Base-by-base conservation (phyloP, 768 basidiomycete species). In the Boletus coccyginus region DNA sequence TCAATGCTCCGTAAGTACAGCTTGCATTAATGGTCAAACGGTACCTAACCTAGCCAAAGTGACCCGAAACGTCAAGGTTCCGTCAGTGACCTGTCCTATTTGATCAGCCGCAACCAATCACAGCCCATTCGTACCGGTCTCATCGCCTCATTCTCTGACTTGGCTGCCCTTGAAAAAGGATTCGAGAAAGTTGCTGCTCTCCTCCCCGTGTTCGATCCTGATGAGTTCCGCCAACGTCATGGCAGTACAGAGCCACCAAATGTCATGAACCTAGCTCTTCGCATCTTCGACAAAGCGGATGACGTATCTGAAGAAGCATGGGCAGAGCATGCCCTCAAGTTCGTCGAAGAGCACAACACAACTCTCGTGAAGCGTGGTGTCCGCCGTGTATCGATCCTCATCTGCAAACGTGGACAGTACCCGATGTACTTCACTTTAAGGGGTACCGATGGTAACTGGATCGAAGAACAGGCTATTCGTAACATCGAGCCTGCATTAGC, bases 401-500 rank as follows among this genome's bases (percentile, higher is more conserved):
- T 98, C 59, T 98, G 97, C 77, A 88, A 92, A 48, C 86, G 82
- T 55, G 88, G 89, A 47, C 86, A 90, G 70, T 98, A 98, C 72
- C 97, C 97, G 7, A 84, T 90, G 66, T 98, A 95, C 81, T 93
- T 86, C 78, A 98, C 97, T 48, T 75, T 98, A 16, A 88, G 96
- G 53, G 84, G 87, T 50, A 75, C 78, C 57, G 81, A 84, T 41
- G 85, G 82, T 14, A 70, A 73, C 16, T 99, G 97, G 97, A 82
- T 78, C 47, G 97, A 99, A 79, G 93, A 98, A 70, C 85, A 93
- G 70, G 88, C 94, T 14, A 96, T 99, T 70, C 90, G 97, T 70
- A 97, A 98, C 76, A 94, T 97, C 57, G 97, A 99, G 70, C 97
- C 97, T 21, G 97, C 97, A 27, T 80, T 98, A 41, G 97, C 97